Base-by-base conservation (phyloP, 2,329 filamentous ascomycete species). In the Pestalotiopsis sp. region DNA sequence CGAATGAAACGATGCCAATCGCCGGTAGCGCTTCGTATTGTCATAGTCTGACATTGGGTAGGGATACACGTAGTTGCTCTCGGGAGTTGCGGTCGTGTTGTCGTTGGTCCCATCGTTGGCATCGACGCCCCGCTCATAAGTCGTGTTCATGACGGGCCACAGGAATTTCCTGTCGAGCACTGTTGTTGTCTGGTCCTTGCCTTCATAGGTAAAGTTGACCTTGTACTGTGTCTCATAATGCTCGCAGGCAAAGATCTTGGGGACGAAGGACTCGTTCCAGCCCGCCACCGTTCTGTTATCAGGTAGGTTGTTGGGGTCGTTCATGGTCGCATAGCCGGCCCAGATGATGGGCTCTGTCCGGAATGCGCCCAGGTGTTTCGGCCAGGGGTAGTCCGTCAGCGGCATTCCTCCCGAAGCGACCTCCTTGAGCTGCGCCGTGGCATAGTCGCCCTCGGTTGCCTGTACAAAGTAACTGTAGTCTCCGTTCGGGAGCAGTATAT, bases 301-400 rank as follows among this genome's bases (percentile, higher is more conserved):
- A 2, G 76, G 65, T 0, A 71, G 71, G 2, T 71, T 66, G 45
- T 74, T 68, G 14, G 72, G 69, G 6, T 76, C 61, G 3, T 68
- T 77, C 23, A 73, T 68, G 5, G 74, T 71, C 0, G 76, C 71
- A 65, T 81, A 79, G 6, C 80, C 81, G 27, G 83, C 72, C 79
- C 80, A 83, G 12, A 83, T 67, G n/a, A 80, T 71, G 0, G 81
- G 81, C 67, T 83, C 81, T 1, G 78, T 79, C 17, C 77, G 71
- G 57, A 83, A 78, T 4, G 76, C 78, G 1, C 82, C 81, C 2
- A 82, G 72, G n/a, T 78, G 70, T 27, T 72, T 68, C 1, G 78
- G 79, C 49, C 73, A 79, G 1, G 75, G 76, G 2, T 74, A 73
- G 2, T 68, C 36, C 17, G 57, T 73, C 45, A 67, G 76, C 1